Base-by-base conservation (phyloP, 2,329 filamentous ascomycete genomes). In the Emydomyces testavorans region DNA sequence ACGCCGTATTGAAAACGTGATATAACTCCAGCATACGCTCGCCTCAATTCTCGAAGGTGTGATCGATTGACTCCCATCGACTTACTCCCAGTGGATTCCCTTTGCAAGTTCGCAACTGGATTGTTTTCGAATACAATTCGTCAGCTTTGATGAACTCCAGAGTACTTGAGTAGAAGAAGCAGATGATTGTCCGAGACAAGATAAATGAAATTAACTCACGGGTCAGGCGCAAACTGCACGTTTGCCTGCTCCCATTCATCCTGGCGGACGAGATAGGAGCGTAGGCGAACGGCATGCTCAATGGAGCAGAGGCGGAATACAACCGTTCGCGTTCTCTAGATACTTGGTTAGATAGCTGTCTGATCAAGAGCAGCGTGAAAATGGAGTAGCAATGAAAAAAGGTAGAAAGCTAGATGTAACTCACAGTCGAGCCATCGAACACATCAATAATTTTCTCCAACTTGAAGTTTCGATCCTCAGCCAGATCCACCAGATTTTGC, bases 301-400 rank as follows among this genome's bases (percentile, higher is more conserved):
- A 74, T 69, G 51, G 63, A 69, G 36, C 61, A 64, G 57, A 75
- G 74, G 6, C 71, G 69, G 54, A 74, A 73, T 24, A 65, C 60
- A n/a, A 72, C 64, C 26, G 61, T 66, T 34, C 65, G 63, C 26
- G 31, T 32, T 28, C 13, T 45, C 49, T 46, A 35, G 20, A 13
- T 11, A 43, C 20, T 16, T 23, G 20, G 18, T 45, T 38, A 49
- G 16, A 41, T n/a, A 24, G 18, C 23, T 16, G 3, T 6, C 34
- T 34, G 5, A 15, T 28, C 37, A 28, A 15, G 13, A 16, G 10
- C 2, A 18, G 21, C 11, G 6, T n/a, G 6, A 18, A 15, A n/a
- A 31, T 13, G 13, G 23, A 21, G 34, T 21, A 20, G 34, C 10
- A 21, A 21, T 10, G 13, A 18, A 10, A 4, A 15, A 38, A 21